phyloP scores from a whole-genome alignment of 257 asterid genomes.

The Echites panduratus region DNA sequence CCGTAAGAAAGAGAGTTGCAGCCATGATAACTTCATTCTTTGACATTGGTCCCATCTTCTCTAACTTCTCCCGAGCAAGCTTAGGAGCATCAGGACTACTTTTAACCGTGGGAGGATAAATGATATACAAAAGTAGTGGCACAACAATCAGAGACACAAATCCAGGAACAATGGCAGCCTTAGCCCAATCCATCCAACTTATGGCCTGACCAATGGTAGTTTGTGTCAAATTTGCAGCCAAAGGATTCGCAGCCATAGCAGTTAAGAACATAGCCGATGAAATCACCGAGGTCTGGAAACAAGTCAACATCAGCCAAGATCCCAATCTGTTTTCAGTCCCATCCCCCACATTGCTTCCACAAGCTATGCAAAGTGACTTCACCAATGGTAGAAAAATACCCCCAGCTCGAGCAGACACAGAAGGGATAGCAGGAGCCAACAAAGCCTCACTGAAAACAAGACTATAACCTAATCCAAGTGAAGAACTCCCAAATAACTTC shows the following conservation, averaged over 20 bases:
- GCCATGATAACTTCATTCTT: constrained; percentile 93
- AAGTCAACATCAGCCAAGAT: constrained; percentile 92
- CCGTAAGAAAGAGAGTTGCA: constrained; percentile 88
- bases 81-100: constrained; percentile 95
- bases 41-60: constrained; percentile 93
- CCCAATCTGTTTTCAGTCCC: constrained; percentile 88
- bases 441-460: constrained; percentile 95
- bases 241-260: constrained; percentile 97
- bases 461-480: constrained; percentile 85
- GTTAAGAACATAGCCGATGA: constrained; percentile 93
- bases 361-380: constrained; percentile 84
- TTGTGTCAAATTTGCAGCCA: constrained; percentile 78
- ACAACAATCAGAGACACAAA: constrained; percentile 72
- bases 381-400: constrained; percentile 92
- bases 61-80: constrained; percentile 81
- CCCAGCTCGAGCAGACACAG: constrained; percentile 94
- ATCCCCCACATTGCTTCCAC: constrained; percentile 89
- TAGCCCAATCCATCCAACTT: constrained; percentile 99
- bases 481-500: constrained; percentile 73
- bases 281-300: constrained; percentile 89
- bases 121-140: constrained; percentile 59
- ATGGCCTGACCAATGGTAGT: constrained; percentile 60
- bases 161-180: constrained; percentile 96
- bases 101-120: constrained; percentile 85
- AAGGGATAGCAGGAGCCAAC: constrained; percentile 93